A percentile compares a stretch with the other conserved stretches of the same genome.
These are phyloP conservation scores for Stephanocyclus meneghinianus DNA, from an alignment of 352 stramenopile species.

Conservation along the genomic window DNA sequence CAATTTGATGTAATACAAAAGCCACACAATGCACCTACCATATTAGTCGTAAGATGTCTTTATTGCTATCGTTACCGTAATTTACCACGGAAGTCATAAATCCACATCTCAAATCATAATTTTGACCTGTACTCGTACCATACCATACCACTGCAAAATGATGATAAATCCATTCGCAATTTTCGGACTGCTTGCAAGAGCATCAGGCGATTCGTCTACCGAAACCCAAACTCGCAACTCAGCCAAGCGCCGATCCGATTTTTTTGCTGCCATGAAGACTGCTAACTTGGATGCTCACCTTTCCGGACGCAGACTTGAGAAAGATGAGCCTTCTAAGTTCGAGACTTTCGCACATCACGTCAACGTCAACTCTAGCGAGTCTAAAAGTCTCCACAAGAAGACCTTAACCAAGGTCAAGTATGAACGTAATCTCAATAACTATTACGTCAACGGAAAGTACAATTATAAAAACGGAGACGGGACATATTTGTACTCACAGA, in stretches of 20 bases:
- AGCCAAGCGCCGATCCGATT: neutral
- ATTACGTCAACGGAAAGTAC: slow-evolving; percentile 5
- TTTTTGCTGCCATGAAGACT: slow-evolving; percentile 12
- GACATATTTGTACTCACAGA: neutral
- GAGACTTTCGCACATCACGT: neutral
- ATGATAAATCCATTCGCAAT: neutral
- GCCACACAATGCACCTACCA: no score
- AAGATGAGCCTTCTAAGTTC: slow-evolving; percentile 7
- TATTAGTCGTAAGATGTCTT: no score
- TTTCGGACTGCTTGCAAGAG: neutral
- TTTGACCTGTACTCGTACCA: no score
- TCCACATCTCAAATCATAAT: no score
- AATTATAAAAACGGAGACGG: slow-evolving; percentile 24
- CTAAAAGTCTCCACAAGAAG: neutral
- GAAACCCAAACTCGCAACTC: neutral
- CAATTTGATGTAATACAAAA: no score
- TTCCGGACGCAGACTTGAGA: neutral
- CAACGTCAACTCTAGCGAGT: slow-evolving; percentile 5
- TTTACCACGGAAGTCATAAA: no score
- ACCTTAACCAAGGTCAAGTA: slow-evolving; percentile 18
- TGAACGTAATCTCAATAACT: neutral
- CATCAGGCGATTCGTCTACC: neutral
- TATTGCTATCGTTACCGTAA: no score
- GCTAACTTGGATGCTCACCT: neutral
- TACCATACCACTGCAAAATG: neutral